phyloP scores from a whole-genome alignment of 176 grass and related monocot species.

The Miscanthus lutarioriparius region DNA sequence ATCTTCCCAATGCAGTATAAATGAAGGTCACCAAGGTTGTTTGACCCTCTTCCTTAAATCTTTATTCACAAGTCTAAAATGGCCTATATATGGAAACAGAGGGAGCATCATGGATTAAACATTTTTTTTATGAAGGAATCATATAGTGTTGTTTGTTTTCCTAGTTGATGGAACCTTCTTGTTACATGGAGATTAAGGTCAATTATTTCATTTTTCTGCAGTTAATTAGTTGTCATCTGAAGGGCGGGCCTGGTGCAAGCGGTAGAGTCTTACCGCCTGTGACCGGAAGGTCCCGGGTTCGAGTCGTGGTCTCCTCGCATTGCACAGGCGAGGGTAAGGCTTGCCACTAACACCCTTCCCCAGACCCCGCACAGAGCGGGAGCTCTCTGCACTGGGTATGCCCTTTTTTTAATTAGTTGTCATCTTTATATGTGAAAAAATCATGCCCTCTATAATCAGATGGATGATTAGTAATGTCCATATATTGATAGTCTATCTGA shows the following conservation, averaged over 20 bases:
- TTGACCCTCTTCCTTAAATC: not conserved
- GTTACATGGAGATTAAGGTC: not conserved
- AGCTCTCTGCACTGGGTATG: no score
- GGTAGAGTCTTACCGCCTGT: no score
- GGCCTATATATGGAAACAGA: not conserved
- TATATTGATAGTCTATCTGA: constrained; percentile 17
- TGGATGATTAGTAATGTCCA: not conserved
- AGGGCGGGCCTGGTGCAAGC: no score
- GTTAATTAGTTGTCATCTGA: not conserved
- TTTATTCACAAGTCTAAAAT: not conserved
- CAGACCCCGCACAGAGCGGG: no score
- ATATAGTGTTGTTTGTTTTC: not conserved
- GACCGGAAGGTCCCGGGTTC: no score
- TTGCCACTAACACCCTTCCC: no score
- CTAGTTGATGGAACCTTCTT: not conserved
- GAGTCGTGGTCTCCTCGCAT: no score
- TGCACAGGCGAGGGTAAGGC: no score
- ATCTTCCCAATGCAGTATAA: not conserved
- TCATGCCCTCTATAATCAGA: not conserved
- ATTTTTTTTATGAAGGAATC: not conserved
- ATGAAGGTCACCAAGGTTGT: not conserved
- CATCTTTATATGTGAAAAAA: not conserved
- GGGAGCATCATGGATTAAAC: not conserved
- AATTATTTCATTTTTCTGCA: not conserved
- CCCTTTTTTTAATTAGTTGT: constrained; percentile 16